phyloP scores from a whole-genome alignment of 352 stramenopile genomes.

The Thalassiosira exigua region DNA sequence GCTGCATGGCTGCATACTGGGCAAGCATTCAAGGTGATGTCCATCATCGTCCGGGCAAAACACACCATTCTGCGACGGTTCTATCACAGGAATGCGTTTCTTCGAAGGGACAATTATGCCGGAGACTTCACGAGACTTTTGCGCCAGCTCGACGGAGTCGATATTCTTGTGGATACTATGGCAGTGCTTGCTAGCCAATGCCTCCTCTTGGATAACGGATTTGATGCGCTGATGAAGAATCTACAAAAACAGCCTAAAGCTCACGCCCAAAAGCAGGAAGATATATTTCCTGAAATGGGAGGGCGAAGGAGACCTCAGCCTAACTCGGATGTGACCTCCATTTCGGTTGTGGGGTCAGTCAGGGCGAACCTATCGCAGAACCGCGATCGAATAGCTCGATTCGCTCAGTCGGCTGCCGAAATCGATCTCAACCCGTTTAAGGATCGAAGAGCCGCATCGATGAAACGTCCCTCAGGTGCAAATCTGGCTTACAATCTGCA shows the following conservation, averaged over 20 bases:
- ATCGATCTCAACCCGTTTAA: conserved; percentile 51
- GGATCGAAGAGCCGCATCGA: conserved; percentile 11
- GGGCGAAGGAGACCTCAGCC: conserved; percentile 11
- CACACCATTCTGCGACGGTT: conserved; percentile 71
- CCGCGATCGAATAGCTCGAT: conserved; percentile 49
- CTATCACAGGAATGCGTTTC: conserved; percentile 73
- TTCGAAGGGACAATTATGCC: conserved; percentile 59
- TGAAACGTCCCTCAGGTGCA: conserved; percentile 16
- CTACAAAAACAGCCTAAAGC: conserved; percentile 34
- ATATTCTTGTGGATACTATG: conserved; percentile 83
- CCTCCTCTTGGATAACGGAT: conserved; percentile 44
- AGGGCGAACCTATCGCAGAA: conserved; percentile 54
- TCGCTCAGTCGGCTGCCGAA: conserved; percentile 58
- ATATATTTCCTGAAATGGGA: conserved; percentile 28
- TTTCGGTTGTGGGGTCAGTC: conserved; percentile 49
- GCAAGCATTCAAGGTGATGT: conserved; percentile 74
- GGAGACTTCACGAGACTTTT: conserved; percentile 68
- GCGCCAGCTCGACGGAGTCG: conserved; percentile 71
- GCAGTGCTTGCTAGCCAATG: conserved; percentile 64
- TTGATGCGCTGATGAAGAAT: conserved; percentile 50
- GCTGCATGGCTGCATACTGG: conserved; percentile 84
- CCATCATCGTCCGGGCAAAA: conserved; percentile 64
- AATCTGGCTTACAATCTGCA: conserved; percentile 46
- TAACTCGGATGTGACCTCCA: conserved; percentile 16
- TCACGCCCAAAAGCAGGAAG: conserved; percentile 25